A percentile compares a stretch with the other conserved stretches of the same genome.
Evolutionary conservation across 1,284 basidiomycete genomes (phyloP).

Genomic region (Exsudoporus floridanus): DNA sequence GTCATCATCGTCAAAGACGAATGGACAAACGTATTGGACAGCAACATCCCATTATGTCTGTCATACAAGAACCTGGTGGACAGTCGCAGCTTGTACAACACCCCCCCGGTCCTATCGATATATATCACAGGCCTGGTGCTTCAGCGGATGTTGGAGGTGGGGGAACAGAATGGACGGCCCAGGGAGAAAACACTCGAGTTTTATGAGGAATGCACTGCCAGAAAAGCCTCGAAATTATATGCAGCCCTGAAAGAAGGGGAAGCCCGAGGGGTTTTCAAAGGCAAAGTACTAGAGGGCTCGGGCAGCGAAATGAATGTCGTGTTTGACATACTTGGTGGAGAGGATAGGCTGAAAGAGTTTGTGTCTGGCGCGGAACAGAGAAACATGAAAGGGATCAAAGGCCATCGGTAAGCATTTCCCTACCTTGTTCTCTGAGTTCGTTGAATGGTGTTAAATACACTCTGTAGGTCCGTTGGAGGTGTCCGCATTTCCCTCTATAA

Average conservation of each 20-base stretch:
- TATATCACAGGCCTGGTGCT: slow-evolving; percentile 92
- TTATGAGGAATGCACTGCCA: slow-evolving; percentile 65
- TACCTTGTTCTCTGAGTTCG: slow-evolving; percentile 9
- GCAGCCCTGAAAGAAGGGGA: slow-evolving; percentile 69
- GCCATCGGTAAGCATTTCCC: slow-evolving; percentile 73
- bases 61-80: slow-evolving; percentile 87
- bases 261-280: slow-evolving; percentile 61
- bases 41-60: slow-evolving; percentile 79
- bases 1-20: slow-evolving; percentile 92
- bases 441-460: neutral
- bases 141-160: slow-evolving; percentile 55
- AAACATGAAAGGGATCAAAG: slow-evolving; percentile 85
- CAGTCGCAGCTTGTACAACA: slow-evolving; percentile 85
- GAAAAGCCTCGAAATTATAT: slow-evolving; percentile 79
- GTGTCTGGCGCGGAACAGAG: slow-evolving; percentile 73
- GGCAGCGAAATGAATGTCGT: slow-evolving; percentile 94
- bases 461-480: slow-evolving; percentile 65
- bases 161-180: slow-evolving; percentile 16
- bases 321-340: slow-evolving; percentile 73
- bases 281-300: slow-evolving; percentile 69
- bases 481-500: slow-evolving; percentile 95
- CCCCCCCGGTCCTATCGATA: slow-evolving; percentile 90
- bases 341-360: slow-evolving; percentile 70
- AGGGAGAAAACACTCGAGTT: slow-evolving; percentile 68
- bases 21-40: slow-evolving; percentile 65